Conservation (phyloP, 2,329 filamentous ascomycete species). For the Hymenoscyphus infarciens region DNA sequence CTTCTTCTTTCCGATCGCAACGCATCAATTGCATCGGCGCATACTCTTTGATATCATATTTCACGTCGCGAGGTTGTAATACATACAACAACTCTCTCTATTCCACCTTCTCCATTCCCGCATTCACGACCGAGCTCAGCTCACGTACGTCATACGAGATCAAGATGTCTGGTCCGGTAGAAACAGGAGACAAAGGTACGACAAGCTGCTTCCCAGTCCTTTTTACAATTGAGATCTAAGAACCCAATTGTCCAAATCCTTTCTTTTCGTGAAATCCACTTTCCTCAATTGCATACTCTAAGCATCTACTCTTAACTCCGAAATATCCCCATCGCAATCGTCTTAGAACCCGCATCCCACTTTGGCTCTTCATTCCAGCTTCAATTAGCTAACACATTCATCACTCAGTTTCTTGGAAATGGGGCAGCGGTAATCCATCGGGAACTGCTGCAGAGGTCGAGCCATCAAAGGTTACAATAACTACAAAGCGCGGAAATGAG, state of each 20-base stretch:
- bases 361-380: background rate
- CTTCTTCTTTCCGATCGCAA: slow-evolving; percentile 27
- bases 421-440: slow-evolving; percentile 51
- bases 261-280: background rate
- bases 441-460: slow-evolving; percentile 56
- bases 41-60: slow-evolving; percentile 12
- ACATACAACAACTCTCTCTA: background rate
- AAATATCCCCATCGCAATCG: background rate
- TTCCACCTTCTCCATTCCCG: slow-evolving; percentile 5
- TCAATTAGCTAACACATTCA: slow-evolving; percentile 7
- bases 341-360: background rate
- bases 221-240: too few relatives aligned
- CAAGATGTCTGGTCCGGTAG: slow-evolving; percentile 44
- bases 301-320: background rate
- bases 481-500: slow-evolving; percentile 59
- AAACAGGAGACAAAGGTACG: slow-evolving; percentile 50
- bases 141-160: slow-evolving; percentile 15
- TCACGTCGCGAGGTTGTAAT: slow-evolving; percentile 18
- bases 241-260: background rate
- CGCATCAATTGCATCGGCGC: slow-evolving; percentile 22
- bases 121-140: slow-evolving; percentile 6
- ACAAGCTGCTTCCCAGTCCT: background rate
- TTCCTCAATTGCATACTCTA: background rate
- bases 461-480: slow-evolving; percentile 57
- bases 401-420: slow-evolving; percentile 58